phyloP scores from a whole-genome alignment of 2,329 filamentous ascomycete species.

The Emericellopsis atlantica region DNA sequence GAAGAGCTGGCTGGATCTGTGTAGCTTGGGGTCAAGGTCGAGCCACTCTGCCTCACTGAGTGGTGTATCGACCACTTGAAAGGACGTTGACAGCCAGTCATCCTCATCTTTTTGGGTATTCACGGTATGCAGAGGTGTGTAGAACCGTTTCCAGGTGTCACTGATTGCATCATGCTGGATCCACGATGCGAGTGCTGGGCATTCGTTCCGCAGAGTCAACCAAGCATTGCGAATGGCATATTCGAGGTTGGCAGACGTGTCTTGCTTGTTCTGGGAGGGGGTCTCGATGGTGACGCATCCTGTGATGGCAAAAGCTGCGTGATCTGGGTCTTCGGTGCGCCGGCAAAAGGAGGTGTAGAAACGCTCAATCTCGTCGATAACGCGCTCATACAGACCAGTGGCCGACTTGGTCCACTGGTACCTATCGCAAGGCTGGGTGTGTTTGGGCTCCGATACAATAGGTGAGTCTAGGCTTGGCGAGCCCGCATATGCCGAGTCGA shows the following conservation, averaged over 20 bases:
- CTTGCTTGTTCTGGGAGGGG: neutral
- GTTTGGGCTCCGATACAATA: neutral
- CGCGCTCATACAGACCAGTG: neutral
- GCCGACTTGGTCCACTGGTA: neutral
- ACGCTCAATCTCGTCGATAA: neutral
- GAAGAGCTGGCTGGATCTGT: neutral
- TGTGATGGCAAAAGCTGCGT: neutral
- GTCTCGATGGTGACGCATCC: neutral
- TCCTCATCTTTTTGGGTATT: neutral
- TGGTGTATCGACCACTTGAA: neutral
- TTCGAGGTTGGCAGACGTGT: neutral
- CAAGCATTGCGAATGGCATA: neutral
- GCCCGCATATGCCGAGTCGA: too few relatives aligned
- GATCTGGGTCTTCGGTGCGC: neutral
- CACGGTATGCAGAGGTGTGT: neutral
- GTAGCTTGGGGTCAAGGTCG: neutral
- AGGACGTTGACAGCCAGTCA: neutral
- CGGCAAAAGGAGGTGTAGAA: neutral
- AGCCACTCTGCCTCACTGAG: neutral
- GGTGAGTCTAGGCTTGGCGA: too few relatives aligned
- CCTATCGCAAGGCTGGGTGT: neutral
- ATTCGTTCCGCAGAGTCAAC: neutral
- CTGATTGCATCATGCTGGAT: neutral
- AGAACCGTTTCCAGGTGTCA: neutral
- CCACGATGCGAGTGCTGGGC: conserved; percentile 1